phyloP scores from a whole-genome alignment of 164 flowering plant species.

The Dillenia suffruticosa region DNA sequence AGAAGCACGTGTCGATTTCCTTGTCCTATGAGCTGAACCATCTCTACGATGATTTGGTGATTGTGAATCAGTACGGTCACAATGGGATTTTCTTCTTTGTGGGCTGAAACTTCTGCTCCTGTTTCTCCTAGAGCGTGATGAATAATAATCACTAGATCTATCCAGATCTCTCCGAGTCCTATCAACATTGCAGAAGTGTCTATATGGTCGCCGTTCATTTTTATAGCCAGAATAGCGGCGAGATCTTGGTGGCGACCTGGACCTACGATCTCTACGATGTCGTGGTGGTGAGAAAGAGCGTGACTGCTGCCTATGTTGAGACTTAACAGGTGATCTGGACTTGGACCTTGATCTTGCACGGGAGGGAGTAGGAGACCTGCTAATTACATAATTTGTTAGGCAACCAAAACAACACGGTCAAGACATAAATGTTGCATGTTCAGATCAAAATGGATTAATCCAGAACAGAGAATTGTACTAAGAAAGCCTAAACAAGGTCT shows the following conservation, averaged over 20 bases:
- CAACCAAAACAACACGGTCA: too few species aligned
- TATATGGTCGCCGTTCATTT: slow-evolving; percentile 39
- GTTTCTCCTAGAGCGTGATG: slow-evolving; percentile 55
- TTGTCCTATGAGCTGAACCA: slow-evolving; percentile 39
- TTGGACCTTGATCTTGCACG: slow-evolving; percentile 64
- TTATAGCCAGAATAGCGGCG: slow-evolving; percentile 53
- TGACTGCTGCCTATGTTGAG: slow-evolving; percentile 52
- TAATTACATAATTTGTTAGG: background rate
- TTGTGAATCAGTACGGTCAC: slow-evolving; percentile 38
- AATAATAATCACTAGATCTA: slow-evolving; percentile 50
- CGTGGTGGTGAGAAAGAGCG: slow-evolving; percentile 74
- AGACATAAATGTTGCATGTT: too few species aligned
- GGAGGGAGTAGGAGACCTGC: slow-evolving; percentile 62
- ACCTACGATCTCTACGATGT: slow-evolving; percentile 57
- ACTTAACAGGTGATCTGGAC: slow-evolving; percentile 72
- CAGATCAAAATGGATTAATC: too few species aligned
- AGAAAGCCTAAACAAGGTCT: too few species aligned
- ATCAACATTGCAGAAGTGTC: slow-evolving; percentile 48
- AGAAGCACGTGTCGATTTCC: slow-evolving; percentile 40
- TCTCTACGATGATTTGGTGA: slow-evolving; percentile 41
- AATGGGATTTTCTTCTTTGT: slow-evolving; percentile 41
- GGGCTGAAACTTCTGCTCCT: slow-evolving; percentile 82
- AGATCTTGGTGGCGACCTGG: slow-evolving; percentile 74
- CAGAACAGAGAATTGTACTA: too few species aligned
- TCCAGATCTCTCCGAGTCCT: slow-evolving; percentile 27